Percentiles rank a stretch among this genome's conserved stretches.
Evolutionary conservation across 23 red algal species (phyloP).

Genomic region (Gracilaria vermiculophylla): DNA sequence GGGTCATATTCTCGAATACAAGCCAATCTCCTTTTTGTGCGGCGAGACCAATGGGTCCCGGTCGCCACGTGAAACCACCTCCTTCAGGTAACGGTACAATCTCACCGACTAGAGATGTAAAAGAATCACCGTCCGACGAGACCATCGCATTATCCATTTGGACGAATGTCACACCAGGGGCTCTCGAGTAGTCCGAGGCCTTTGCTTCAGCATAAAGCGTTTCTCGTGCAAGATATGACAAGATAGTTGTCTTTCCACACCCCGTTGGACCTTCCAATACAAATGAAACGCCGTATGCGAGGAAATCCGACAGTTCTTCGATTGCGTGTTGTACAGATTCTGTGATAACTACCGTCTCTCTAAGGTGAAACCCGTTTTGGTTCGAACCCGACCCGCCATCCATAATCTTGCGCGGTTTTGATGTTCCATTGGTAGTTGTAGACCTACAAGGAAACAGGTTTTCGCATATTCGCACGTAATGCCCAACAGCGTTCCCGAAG

Average conservation of each 20-base stretch:
- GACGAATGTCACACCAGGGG: constrained; percentile 40
- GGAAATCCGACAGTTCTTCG: neutral
- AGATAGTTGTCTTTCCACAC: constrained; percentile 75
- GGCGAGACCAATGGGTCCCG: constrained; percentile 89
- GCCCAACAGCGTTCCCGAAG: neutral
- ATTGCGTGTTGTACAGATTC: neutral
- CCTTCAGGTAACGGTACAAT: constrained; percentile 68
- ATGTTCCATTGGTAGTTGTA: neutral
- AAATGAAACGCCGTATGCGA: constrained; percentile 64
- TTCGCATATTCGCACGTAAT: constrained; percentile 17
- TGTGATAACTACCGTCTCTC: constrained; percentile 4
- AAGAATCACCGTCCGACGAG: constrained; percentile 68
- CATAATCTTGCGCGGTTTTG: neutral
- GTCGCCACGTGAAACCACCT: constrained; percentile 79
- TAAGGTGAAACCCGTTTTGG: neutral
- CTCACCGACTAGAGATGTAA: constrained; percentile 71
- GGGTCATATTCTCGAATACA: constrained; percentile 75
- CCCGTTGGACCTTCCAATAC: constrained; percentile 76
- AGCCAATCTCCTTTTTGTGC: constrained; percentile 70
- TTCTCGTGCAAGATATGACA: constrained; percentile 53
- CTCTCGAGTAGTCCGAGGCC: neutral
- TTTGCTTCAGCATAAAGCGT: neutral
- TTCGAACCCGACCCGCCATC: neutral
- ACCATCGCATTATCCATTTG: constrained; percentile 65
- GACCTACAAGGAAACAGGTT: neutral